These are phyloP conservation scores for Ascochyta rabiei DNA, from an alignment of 2,329 filamentous ascomycete species.

Conservation along the genomic window DNA sequence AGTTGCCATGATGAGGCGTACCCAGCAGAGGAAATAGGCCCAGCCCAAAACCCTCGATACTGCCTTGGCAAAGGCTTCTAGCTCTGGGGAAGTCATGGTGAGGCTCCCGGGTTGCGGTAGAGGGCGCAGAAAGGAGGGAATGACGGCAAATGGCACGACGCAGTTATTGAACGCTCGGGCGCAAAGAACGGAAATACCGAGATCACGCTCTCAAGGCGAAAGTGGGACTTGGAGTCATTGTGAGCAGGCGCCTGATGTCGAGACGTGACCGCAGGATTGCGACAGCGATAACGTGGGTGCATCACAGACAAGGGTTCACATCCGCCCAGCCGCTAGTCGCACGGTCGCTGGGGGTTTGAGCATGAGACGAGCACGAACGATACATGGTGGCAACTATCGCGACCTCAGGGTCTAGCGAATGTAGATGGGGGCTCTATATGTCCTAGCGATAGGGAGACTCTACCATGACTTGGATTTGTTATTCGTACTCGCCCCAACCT, in stretches of 20 bases:
- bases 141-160: constrained; percentile 6
- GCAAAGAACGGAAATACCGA: background rate
- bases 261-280: constrained; percentile 21
- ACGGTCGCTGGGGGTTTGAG: background rate
- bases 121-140: constrained; percentile 10
- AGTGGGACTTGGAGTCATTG: constrained; percentile 18
- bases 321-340: constrained; percentile 3
- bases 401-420: background rate
- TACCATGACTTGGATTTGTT: background rate
- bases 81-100: constrained; percentile 29
- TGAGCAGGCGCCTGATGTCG: constrained; percentile 24
- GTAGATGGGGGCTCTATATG: background rate
- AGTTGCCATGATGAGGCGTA: background rate
- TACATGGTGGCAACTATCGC: background rate
- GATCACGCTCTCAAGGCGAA: constrained; percentile 4
- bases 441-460: background rate
- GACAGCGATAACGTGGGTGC: constrained; percentile 15
- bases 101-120: constrained; percentile 1
- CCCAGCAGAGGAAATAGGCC: constrained; percentile 47
- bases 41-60: constrained; percentile 46
- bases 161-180: constrained; percentile 2
- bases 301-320: constrained; percentile 1
- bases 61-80: constrained; percentile 39
- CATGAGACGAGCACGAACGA: background rate
- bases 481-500: background rate